These are phyloP conservation scores for Colletotrichum kahawae DNA, from an alignment of 2,329 filamentous ascomycete genomes.

Conservation along the genomic window DNA sequence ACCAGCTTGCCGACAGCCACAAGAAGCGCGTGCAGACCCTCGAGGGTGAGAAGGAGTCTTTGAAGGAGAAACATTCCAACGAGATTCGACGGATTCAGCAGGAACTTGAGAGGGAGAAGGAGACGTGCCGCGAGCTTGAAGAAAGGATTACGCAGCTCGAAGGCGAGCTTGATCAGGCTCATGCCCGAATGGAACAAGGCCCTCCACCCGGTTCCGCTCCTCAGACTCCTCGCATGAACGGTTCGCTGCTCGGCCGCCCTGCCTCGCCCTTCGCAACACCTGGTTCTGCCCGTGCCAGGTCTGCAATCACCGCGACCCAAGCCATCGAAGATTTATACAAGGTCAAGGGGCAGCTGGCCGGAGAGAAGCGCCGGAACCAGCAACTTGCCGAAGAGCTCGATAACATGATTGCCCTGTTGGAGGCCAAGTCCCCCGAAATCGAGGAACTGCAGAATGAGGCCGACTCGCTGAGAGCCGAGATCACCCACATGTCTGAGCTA, in stretches of 20 bases:
- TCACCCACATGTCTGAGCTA: slow-evolving; percentile 83
- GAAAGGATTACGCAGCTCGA: slow-evolving; percentile 56
- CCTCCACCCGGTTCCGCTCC: slow-evolving; percentile 54
- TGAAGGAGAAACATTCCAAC: slow-evolving; percentile 70
- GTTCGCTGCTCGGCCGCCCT: slow-evolving; percentile 55
- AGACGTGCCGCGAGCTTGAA: slow-evolving; percentile 49
- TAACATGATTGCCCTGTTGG: slow-evolving; percentile 83
- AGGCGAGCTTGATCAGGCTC: slow-evolving; percentile 58
- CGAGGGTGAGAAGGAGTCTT: slow-evolving; percentile 62
- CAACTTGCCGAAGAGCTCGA: slow-evolving; percentile 80
- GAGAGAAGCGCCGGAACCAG: slow-evolving; percentile 75
- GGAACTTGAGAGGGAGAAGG: slow-evolving; percentile 61
- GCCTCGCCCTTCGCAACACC: slow-evolving; percentile 68
- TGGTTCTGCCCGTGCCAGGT: slow-evolving; percentile 60
- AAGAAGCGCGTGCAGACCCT: slow-evolving; percentile 74
- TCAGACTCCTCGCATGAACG: slow-evolving; percentile 66
- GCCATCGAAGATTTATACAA: slow-evolving; percentile 69
- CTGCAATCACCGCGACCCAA: slow-evolving; percentile 63
- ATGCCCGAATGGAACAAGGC: slow-evolving; percentile 51
- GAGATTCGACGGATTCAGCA: slow-evolving; percentile 60
- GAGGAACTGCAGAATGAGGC: slow-evolving; percentile 85
- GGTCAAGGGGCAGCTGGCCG: slow-evolving; percentile 74
- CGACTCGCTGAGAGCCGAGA: slow-evolving; percentile 78
- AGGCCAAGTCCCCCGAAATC: slow-evolving; percentile 86
- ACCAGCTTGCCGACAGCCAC: slow-evolving; percentile 76